Percentiles rank a stretch among this genome's conserved stretches.
Evolutionary conservation across 2,329 filamentous ascomycete genomes (phyloP).

Genomic region (Hirsutella minnesotensis): DNA sequence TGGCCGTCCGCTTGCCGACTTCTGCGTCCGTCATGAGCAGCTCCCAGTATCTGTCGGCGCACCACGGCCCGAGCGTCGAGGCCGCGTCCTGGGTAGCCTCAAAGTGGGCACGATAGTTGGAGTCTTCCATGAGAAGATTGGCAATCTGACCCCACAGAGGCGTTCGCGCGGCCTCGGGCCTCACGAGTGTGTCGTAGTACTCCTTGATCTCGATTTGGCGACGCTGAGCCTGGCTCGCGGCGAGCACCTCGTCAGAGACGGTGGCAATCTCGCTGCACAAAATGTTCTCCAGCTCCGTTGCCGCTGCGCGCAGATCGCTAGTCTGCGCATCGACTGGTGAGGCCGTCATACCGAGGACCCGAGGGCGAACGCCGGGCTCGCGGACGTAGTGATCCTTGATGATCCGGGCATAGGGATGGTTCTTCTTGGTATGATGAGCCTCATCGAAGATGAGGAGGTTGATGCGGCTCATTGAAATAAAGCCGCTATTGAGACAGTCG

Average conservation of each 20-base stretch:
- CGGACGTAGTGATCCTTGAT: conserved; percentile 74
- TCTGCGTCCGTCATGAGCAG: conserved; percentile 54
- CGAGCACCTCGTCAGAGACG: conserved; percentile 29
- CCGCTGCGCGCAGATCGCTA: conserved; percentile 54
- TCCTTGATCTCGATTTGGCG: conserved; percentile 38
- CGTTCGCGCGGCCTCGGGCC: conserved; percentile 43
- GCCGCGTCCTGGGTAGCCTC: conserved; percentile 46
- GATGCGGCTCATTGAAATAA: conserved; percentile 69
- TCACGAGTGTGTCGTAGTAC: conserved; percentile 30
- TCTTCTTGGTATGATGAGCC: conserved; percentile 90
- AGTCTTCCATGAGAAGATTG: conserved; percentile 25
- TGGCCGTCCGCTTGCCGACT: conserved; percentile 46
- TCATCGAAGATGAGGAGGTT: conserved; percentile 93
- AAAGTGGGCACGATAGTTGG: conserved; percentile 44
- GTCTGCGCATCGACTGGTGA: conserved; percentile 80
- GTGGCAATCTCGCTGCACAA: conserved; percentile 80
- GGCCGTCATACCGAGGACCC: conserved; percentile 92
- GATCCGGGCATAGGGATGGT: conserved; percentile 80
- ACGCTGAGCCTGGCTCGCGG: conserved; percentile 10
- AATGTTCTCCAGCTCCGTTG: conserved; percentile 60
- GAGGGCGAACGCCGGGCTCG: conserved; percentile 42
- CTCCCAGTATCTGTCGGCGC: conserved; percentile 70
- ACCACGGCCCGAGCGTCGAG: conserved; percentile 68
- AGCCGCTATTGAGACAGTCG: conserved; percentile 66
- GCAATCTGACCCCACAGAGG: conserved; percentile 48